A percentile compares a stretch with the other conserved stretches of the same genome.
phyloP scores from a whole-genome alignment of 2,329 filamentous ascomycete species.

The Coniochaeta pulveracea region DNA sequence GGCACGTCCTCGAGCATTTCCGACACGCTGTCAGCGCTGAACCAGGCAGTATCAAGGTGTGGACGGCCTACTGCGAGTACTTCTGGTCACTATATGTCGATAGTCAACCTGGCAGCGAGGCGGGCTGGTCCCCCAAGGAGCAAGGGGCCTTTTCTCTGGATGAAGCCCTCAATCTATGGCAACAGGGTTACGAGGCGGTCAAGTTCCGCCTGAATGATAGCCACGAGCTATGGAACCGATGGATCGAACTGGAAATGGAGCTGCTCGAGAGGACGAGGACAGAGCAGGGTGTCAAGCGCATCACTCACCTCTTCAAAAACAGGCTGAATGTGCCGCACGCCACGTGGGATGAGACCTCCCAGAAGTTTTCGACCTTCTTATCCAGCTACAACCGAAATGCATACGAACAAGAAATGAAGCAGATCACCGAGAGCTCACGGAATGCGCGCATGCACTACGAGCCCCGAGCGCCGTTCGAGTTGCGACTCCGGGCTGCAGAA shows the following conservation, averaged over 20 bases:
- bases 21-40: constrained; percentile 60
- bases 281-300: constrained; percentile 46
- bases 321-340: constrained; percentile 63
- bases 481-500: constrained; percentile 48
- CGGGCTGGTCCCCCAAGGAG: constrained; percentile 55
- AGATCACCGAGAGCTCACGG: constrained; percentile 51
- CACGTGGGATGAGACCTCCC: constrained; percentile 64
- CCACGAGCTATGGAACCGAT: constrained; percentile 69
- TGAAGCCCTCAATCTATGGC: constrained; percentile 56
- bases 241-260: constrained; percentile 60
- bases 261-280: constrained; percentile 47
- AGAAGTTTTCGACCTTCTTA: constrained; percentile 63
- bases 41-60: constrained; percentile 61
- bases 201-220: constrained; percentile 68
- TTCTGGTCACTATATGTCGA: constrained; percentile 60
- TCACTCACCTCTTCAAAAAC: constrained; percentile 59
- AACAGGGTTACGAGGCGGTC: constrained; percentile 59
- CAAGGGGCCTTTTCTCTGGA: constrained; percentile 63
- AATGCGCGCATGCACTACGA: constrained; percentile 52
- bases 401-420: constrained; percentile 67
- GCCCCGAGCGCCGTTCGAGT: constrained; percentile 56
- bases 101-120: constrained; percentile 41
- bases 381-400: constrained; percentile 57
- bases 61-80: constrained; percentile 70
- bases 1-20: constrained; percentile 61